Conservation (phyloP, 148 eudicot genomes). For the Arctostaphylos glauca region DNA sequence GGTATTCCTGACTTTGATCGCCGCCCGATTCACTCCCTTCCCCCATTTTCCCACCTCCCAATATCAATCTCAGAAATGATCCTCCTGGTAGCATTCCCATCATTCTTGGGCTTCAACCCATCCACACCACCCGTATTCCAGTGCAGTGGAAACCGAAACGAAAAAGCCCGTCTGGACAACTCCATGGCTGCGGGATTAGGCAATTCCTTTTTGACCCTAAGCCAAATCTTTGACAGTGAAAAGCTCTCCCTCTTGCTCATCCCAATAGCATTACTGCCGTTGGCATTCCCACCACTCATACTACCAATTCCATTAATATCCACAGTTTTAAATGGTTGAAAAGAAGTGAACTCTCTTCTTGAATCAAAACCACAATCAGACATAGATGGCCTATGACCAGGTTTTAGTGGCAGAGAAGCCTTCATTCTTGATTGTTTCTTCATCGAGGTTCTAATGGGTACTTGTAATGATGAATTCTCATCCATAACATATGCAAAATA, state of each 20-base stretch:
- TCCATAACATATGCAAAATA: constrained; percentile 88
- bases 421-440: constrained; percentile 48
- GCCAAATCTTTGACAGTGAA: constrained; percentile 79
- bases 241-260: constrained; percentile 53
- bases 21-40: constrained; percentile 32
- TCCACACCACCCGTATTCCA: constrained; percentile 15
- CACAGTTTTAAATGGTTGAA: constrained; percentile 41
- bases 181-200: constrained; percentile 9
- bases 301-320: constrained; percentile 9
- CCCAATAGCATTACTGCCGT: constrained; percentile 14
- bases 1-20: constrained; percentile 48
- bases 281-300: neutral
- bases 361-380: constrained; percentile 79
- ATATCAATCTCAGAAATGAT: constrained; percentile 49
- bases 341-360: constrained; percentile 46
- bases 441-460: constrained; percentile 53
- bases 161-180: constrained; percentile 36
- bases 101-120: constrained; percentile 18
- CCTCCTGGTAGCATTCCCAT: constrained; percentile 29
- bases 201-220: constrained; percentile 40
- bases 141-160: constrained; percentile 44
- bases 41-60: constrained; percentile 44
- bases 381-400: constrained; percentile 47
- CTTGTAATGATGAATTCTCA: constrained; percentile 62
- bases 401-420: constrained; percentile 33